Evolutionary conservation across 1,284 basidiomycete genomes (phyloP).

Genomic region (Ceratobasidium sp.): DNA sequence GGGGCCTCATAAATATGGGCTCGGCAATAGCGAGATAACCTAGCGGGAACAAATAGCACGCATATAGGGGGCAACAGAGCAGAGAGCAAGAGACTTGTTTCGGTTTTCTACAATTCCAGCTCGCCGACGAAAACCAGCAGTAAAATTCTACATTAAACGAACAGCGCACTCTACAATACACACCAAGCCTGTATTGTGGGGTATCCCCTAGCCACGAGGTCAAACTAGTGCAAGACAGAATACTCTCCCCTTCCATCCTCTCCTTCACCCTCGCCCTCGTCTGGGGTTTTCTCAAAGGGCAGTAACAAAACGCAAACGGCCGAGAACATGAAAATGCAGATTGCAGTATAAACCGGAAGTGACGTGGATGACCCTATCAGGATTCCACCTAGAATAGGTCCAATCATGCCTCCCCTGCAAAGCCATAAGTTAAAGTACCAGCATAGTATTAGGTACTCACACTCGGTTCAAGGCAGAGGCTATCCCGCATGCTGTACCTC

Average conservation of each 20-base stretch:
- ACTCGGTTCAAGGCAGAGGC: conserved; percentile 90
- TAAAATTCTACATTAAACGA: conserved; percentile 8
- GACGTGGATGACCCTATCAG: conserved; percentile 69
- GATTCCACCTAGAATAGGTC: conserved; percentile 88
- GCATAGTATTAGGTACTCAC: conserved; percentile 62
- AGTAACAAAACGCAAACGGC: conserved; percentile 77
- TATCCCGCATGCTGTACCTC: conserved; percentile 92
- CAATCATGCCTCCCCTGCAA: conserved; percentile 88
- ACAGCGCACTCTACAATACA: conserved; percentile 4
- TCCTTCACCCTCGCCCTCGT: conserved; percentile 2
- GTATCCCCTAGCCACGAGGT: neutral
- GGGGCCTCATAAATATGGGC: no score
- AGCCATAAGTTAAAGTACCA: conserved; percentile 1
- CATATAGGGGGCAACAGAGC: no score
- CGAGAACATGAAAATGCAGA: conserved; percentile 76
- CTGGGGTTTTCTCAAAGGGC: conserved; percentile 55
- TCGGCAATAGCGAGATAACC: no score
- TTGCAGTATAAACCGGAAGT: conserved; percentile 84
- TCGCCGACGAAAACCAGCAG: no score
- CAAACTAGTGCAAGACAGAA: conserved; percentile 22
- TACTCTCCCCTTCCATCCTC: conserved; percentile 27
- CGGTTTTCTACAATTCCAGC: no score
- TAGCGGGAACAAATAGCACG: no score
- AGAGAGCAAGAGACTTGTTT: no score
- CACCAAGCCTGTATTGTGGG: neutral